phyloP scores from a whole-genome alignment of 2,329 filamentous ascomycete genomes.

The Trichoderma simmonsii region DNA sequence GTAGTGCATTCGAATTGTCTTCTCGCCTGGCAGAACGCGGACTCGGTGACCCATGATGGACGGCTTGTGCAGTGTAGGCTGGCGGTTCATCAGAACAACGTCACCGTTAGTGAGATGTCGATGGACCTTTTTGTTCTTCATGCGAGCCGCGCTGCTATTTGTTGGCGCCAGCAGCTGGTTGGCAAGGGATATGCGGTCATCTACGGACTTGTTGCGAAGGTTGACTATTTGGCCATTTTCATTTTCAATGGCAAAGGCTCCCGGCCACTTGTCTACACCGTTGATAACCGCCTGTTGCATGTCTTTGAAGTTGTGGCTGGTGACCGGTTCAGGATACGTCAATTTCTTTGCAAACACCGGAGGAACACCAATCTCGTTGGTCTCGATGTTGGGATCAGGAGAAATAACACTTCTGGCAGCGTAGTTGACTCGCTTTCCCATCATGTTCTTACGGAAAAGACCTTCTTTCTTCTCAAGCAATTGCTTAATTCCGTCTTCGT shows the following conservation, averaged over 20 bases:
- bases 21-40: constrained; percentile 86
- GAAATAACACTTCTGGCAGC: constrained; percentile 97
- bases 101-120: constrained; percentile 95
- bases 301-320: constrained; percentile 93
- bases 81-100: constrained; percentile 97
- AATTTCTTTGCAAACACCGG: constrained; percentile 96
- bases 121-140: constrained; percentile 92
- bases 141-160: constrained; percentile 67
- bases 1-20: constrained; percentile 99
- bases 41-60: constrained; percentile 99
- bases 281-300: constrained; percentile 96
- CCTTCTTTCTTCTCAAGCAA: constrained; percentile 98
- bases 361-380: constrained; percentile 96
- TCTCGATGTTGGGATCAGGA: constrained; percentile 97
- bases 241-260: constrained; percentile 90
- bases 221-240: constrained; percentile 91
- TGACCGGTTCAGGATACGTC: constrained; percentile 96
- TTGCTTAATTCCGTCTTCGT: constrained; percentile 95
- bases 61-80: constrained; percentile 95
- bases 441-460: constrained; percentile 98
- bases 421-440: constrained; percentile 99
- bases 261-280: constrained; percentile 88
- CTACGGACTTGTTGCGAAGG: constrained; percentile 78
- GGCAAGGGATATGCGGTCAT: constrained; percentile 84
- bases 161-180: constrained; percentile 90